Conservation (phyloP, 2,329 filamentous ascomycete species). For the Aureobasidium vineae region DNA sequence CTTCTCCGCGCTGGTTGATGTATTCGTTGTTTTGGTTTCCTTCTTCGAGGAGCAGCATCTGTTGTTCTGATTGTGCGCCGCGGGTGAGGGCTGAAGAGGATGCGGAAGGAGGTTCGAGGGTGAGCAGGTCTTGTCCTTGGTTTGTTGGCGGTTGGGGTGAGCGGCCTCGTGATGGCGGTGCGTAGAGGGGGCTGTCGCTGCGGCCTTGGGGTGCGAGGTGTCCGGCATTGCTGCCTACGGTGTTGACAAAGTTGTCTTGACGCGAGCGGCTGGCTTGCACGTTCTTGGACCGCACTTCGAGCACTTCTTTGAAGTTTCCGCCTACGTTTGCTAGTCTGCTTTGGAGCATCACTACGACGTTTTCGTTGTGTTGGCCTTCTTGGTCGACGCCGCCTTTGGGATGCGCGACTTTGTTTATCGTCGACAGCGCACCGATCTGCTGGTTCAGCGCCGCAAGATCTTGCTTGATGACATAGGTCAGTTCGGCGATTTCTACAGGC, state of each 20-base stretch:
- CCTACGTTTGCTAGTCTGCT: constrained; percentile 90
- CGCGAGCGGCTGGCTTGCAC: constrained; percentile 89
- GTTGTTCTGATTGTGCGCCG: constrained; percentile 69
- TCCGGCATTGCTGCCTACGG: constrained; percentile 57
- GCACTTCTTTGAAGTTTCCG: constrained; percentile 94
- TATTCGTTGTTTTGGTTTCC: constrained; percentile 86
- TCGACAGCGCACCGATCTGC: constrained; percentile 80
- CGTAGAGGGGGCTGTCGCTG: constrained; percentile 53
- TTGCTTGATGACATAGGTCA: constrained; percentile 98
- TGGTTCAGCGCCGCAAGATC: constrained; percentile 83
- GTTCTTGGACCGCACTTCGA: constrained; percentile 95
- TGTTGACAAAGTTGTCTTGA: constrained; percentile 95
- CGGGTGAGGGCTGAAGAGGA: constrained; percentile 44
- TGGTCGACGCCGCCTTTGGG: constrained; percentile 56
- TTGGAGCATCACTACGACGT: constrained; percentile 88
- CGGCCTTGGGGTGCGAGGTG: constrained; percentile 43
- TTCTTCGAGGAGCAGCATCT: constrained; percentile 81
- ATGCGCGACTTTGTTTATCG: constrained; percentile 72
- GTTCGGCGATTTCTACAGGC: constrained; percentile 93
- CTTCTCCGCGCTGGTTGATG: constrained; percentile 89
- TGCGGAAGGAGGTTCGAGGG: constrained; percentile 67
- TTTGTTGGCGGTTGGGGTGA: constrained; percentile 38
- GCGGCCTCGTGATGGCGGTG: constrained; percentile 32
- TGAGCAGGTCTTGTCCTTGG: constrained; percentile 65
- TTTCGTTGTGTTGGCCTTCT: constrained; percentile 96